A percentile compares a stretch with the other conserved stretches of the same genome.
Conservation (phyloP, 306 rosid genomes). For the Glycyrrhiza uralensis region DNA sequence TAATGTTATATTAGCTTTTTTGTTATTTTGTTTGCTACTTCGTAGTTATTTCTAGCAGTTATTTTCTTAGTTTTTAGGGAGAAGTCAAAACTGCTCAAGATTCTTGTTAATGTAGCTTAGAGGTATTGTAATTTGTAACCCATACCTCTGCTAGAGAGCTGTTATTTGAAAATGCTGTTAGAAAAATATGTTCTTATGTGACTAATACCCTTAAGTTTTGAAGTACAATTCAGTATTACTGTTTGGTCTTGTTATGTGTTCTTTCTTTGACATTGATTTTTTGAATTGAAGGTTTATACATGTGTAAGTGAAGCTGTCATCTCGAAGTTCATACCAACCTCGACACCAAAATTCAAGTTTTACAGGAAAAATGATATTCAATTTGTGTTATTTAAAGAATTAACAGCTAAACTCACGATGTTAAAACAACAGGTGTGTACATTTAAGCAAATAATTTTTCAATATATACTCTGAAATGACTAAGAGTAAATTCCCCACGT, state of each 20-base stretch:
- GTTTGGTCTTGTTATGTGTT: background rate
- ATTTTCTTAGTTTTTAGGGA: background rate
- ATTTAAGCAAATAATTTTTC: conserved; percentile 11
- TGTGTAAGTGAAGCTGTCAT: conserved; percentile 67
- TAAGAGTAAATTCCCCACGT: background rate
- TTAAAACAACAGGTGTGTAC: conserved; percentile 53
- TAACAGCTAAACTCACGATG: conserved; percentile 29
- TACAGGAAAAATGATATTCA: conserved; percentile 38
- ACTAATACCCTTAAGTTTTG: background rate
- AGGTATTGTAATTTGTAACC: background rate
- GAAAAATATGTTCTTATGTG: background rate
- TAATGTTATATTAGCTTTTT: background rate
- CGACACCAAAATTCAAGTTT: conserved; percentile 66
- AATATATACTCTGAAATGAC: background rate
- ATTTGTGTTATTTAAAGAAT: conserved; percentile 10
- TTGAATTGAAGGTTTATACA: conserved; percentile 70
- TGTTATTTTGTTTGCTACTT: background rate
- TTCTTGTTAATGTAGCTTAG: background rate
- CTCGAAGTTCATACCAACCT: conserved; percentile 52
- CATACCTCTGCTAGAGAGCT: background rate
- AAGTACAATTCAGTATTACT: conserved; percentile 6
- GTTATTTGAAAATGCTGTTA: conserved; percentile 1
- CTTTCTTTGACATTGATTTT: background rate
- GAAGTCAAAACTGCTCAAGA: background rate
- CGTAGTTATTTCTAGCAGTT: background rate